Conservation (phyloP, 306 rosid genomes). For the Cucurbita pepo region DNA sequence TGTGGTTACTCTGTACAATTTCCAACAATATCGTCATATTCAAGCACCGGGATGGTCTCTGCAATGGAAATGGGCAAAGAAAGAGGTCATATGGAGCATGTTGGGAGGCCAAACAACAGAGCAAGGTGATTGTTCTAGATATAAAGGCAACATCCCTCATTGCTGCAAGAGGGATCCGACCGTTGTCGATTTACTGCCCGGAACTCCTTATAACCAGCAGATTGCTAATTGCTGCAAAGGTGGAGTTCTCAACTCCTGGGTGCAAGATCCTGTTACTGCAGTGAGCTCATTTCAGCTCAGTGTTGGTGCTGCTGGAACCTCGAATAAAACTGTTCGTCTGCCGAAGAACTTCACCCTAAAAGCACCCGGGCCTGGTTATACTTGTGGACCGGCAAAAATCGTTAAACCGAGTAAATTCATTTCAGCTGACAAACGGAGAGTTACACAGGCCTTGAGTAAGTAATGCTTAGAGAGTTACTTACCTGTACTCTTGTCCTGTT, state of each 20-base stretch:
- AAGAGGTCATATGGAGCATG: conserved; percentile 77
- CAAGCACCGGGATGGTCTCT: conserved; percentile 69
- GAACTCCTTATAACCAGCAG: conserved; percentile 75
- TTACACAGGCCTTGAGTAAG: conserved; percentile 79
- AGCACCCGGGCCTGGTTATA: conserved; percentile 84
- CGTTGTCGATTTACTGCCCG: conserved; percentile 62
- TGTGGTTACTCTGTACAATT: conserved; percentile 55
- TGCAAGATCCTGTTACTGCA: conserved; percentile 50
- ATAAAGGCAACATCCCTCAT: conserved; percentile 39
- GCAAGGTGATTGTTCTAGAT: conserved; percentile 85
- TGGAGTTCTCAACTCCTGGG: conserved; percentile 70
- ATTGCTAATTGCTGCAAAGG: conserved; percentile 81
- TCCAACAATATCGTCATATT: conserved; percentile 71
- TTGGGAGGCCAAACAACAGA: conserved; percentile 66
- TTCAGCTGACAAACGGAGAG: conserved; percentile 55
- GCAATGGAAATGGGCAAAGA: conserved; percentile 82
- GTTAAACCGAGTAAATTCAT: conserved; percentile 42
- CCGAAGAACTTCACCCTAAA: conserved; percentile 61
- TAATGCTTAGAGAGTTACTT: not conserved
- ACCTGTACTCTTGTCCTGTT: not conserved
- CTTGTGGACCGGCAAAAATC: conserved; percentile 46
- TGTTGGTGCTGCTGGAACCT: conserved; percentile 63
- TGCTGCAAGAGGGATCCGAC: conserved; percentile 64
- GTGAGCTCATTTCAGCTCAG: conserved; percentile 63
- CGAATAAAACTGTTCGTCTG: conserved; percentile 39